These are phyloP conservation scores for Pichia californica DNA, from an alignment of 805 yeast species.

Conservation along the genomic window DNA sequence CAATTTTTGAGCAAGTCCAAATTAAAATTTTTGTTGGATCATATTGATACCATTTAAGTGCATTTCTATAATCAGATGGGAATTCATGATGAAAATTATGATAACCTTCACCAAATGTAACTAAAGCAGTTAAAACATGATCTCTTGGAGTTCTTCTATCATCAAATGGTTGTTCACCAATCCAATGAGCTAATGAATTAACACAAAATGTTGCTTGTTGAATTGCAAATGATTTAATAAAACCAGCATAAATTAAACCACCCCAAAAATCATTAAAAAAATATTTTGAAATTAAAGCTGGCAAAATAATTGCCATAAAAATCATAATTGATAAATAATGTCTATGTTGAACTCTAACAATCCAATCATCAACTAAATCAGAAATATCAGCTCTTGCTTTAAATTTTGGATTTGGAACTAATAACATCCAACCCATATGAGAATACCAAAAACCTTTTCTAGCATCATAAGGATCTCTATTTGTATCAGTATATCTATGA, in stretches of 20 bases:
- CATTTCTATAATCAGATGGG: conserved; percentile 85
- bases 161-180: conserved; percentile 81
- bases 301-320: conserved; percentile 53
- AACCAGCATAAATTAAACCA: conserved; percentile 73
- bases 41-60: conserved; percentile 80
- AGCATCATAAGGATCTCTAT: conserved; percentile 82
- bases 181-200: conserved; percentile 81
- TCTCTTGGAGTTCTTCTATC: conserved; percentile 85
- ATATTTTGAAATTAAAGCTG: conserved; percentile 50
- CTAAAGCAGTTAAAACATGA: conserved; percentile 71
- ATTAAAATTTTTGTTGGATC: conserved; percentile 74
- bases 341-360: conserved; percentile 75
- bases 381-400: conserved; percentile 78
- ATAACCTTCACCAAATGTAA: conserved; percentile 85
- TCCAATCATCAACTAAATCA: conserved; percentile 72
- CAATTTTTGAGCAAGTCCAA: conserved; percentile 53
- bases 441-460: conserved; percentile 78
- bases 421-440: conserved; percentile 83
- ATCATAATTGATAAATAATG: conserved; percentile 63
- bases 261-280: conserved; percentile 59
- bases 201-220: conserved; percentile 87
- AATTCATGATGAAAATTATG: conserved; percentile 89
- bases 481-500: conserved; percentile 80
- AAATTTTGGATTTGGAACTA: conserved; percentile 73
- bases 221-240: conserved; percentile 59